Percentiles rank a stretch among this genome's conserved stretches.
Evolutionary conservation across 129 eudicot species (phyloP).

Genomic region (Pseudognaphalium luteoalbum): DNA sequence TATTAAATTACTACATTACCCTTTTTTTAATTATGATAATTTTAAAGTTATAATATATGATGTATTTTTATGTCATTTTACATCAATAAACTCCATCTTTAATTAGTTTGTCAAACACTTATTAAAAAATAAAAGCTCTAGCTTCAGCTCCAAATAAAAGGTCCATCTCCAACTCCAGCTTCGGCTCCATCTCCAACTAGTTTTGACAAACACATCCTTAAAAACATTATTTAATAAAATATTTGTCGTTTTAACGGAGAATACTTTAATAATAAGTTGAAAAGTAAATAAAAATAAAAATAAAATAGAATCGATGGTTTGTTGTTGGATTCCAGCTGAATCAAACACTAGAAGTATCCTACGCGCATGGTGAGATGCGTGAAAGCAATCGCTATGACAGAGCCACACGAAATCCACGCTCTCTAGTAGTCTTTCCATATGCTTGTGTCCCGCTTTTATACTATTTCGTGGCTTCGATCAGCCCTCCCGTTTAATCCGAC

Average conservation of each 20-base stretch:
- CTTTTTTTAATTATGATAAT: too few relatives aligned
- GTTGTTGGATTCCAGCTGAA: constrained; percentile 29
- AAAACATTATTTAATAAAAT: too few relatives aligned
- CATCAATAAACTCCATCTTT: too few relatives aligned
- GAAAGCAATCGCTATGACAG: background rate
- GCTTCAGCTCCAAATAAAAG: too few relatives aligned
- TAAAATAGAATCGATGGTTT: constrained; percentile 5
- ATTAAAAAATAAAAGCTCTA: too few relatives aligned
- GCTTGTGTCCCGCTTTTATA: background rate
- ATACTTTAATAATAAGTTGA: background rate
- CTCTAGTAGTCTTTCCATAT: constrained; percentile 18
- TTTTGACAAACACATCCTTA: too few relatives aligned
- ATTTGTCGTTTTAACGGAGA: background rate
- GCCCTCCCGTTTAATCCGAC: constrained; percentile 12
- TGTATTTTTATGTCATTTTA: too few relatives aligned
- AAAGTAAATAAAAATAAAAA: background rate
- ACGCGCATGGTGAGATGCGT: constrained; percentile 21
- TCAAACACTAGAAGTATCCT: background rate
- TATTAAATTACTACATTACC: too few relatives aligned
- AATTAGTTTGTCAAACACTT: too few relatives aligned
- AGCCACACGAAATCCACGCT: constrained; percentile 15
- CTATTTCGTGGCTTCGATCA: background rate
- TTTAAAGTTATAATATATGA: too few relatives aligned
- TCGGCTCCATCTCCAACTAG: too few relatives aligned
- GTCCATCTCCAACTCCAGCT: too few relatives aligned